phyloP scores from a whole-genome alignment of 441 rosid species.

The Manihot esculenta region DNA sequence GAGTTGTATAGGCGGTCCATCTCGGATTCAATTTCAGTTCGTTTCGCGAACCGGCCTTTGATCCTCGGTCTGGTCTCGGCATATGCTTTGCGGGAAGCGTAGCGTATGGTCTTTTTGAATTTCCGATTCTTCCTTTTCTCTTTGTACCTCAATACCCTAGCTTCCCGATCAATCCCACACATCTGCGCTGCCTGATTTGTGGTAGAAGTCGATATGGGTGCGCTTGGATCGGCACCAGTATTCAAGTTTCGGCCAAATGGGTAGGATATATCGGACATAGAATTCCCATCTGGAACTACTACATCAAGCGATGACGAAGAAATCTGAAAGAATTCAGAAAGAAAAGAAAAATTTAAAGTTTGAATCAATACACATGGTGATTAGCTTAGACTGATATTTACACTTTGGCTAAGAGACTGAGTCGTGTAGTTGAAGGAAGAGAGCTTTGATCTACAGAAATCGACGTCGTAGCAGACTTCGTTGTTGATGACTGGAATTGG shows the following conservation, averaged over 20 bases:
- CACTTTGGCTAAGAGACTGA: constrained; percentile 66
- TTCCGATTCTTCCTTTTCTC: constrained; percentile 93
- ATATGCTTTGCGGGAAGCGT: constrained; percentile 91
- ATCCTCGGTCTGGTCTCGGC: constrained; percentile 94
- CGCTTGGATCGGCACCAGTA: constrained; percentile 32
- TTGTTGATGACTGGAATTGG: constrained; percentile 35
- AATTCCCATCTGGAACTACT: constrained; percentile 79
- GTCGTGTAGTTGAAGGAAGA: constrained; percentile 47
- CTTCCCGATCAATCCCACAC: constrained; percentile 68
- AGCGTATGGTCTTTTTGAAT: constrained; percentile 93
- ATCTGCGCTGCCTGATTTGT: constrained; percentile 45
- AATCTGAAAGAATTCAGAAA: constrained; percentile 42
- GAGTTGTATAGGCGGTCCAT: constrained; percentile 33
- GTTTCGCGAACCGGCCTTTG: constrained; percentile 93
- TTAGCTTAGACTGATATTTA: constrained; percentile 24
- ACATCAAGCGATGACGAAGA: constrained; percentile 83
- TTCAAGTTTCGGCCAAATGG: constrained; percentile 34
- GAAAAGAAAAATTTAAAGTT: too few species aligned
- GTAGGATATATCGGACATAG: constrained; percentile 55
- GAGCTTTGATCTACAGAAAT: constrained; percentile 70
- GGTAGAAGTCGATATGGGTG: constrained; percentile 21
- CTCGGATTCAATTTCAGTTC: constrained; percentile 50
- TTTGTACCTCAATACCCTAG: constrained; percentile 87
- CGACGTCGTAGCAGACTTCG: constrained; percentile 59
- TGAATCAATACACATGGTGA: too few species aligned